Conservation (phyloP, 495 filamentous ascomycete species). For the Penicillium coffeae region DNA sequence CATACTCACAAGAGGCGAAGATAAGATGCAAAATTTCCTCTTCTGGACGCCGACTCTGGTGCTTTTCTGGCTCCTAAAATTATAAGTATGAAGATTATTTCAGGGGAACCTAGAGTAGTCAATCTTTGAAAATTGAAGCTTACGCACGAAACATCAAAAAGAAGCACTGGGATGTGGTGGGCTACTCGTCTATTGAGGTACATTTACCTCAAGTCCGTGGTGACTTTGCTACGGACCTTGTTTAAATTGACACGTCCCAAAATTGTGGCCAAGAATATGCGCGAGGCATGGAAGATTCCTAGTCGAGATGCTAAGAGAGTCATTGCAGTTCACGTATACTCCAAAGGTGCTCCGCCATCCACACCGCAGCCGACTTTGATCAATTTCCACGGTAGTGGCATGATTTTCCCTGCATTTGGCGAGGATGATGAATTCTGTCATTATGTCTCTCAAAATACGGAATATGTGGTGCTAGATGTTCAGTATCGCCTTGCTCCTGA, state of each 20-base stretch:
- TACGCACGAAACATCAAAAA: too few relatives aligned
- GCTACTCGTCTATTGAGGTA: background rate
- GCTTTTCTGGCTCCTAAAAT: background rate
- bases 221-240: background rate
- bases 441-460: background rate
- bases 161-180: background rate
- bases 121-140: background rate
- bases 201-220: background rate
- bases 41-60: background rate
- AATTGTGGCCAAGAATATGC: background rate
- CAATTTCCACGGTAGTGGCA: conserved; percentile 4
- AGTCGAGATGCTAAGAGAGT: background rate
- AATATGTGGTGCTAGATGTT: background rate
- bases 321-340: background rate
- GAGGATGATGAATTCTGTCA: background rate
- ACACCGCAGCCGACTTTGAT: background rate
- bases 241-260: background rate
- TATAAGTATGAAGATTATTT: background rate
- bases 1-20: too few relatives aligned
- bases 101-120: background rate
- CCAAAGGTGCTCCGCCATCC: background rate
- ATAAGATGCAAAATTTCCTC: background rate
- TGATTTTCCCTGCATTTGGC: background rate
- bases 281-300: background rate
- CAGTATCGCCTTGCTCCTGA: background rate